Evolutionary conservation across 2,329 filamentous ascomycete genomes (phyloP), one percentile per base, ranked within the genome.

Genomic region (Sporothrix dimorphospora): DNA sequence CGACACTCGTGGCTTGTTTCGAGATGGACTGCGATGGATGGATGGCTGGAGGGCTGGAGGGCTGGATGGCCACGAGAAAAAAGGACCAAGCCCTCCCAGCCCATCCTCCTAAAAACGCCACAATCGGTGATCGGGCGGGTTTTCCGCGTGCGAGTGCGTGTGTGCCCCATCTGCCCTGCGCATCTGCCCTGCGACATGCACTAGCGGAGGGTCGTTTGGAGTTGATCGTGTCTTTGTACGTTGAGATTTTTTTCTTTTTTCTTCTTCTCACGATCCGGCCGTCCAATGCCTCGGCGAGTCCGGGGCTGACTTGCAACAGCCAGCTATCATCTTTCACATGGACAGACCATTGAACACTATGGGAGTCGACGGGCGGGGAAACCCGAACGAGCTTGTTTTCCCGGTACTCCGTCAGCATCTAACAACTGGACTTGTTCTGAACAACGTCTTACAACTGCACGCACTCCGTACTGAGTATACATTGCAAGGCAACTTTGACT

Each of bases 301-400:
- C 53, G 53, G 34, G 30, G 6, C 30, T 34, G n/a, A n/a, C n/a
- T n/a, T n/a, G n/a, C n/a, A n/a, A n/a, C n/a, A n/a, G n/a, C n/a
- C n/a, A n/a, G n/a, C n/a, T n/a, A n/a, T n/a, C n/a, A n/a, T n/a
- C n/a, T n/a, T 34, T 34, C 7, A 8, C 12, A 24, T 53, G 49
- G n/a, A 3, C 24, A 30, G 30, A 55, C 24, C 19, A 19, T 21
- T n/a, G 12, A 19, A n/a, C 53, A 57, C 53, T 9, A 19, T 19
- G 27, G 27, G 27, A 57, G 27, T 57, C n/a, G 53, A 57, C 53
- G 57, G 57, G 57, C 57, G 57, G 57, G 57, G 34, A 42, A 40
- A 21, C 57, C 34, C 57, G 57, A 63, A 57, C 16, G 53, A 57
- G 53, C 27, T 19, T 57, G 14, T 34, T 57, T 53, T 57, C 27